phyloP scores from a whole-genome alignment of 2,329 filamentous ascomycete species.

The Ophiostoma quercus region DNA sequence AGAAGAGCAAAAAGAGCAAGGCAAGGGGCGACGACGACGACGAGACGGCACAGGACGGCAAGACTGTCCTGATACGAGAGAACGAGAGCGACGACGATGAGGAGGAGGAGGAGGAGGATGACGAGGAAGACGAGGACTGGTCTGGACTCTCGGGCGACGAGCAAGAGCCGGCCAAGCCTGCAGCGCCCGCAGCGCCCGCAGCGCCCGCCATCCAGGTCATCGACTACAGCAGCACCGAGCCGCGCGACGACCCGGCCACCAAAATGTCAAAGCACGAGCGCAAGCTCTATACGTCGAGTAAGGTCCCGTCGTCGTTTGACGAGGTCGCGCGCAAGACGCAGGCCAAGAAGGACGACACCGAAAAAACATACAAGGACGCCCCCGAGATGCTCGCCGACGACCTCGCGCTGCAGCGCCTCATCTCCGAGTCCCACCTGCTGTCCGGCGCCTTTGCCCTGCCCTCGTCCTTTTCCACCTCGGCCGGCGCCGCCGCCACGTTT shows the following conservation, averaged over 20 bases:
- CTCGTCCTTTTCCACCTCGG: constrained; percentile 37
- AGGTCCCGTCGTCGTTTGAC: constrained; percentile 38
- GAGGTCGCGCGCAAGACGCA: constrained; percentile 21
- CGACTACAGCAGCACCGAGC: constrained; percentile 48
- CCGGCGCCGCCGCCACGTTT: constrained; percentile 35
- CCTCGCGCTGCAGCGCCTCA: constrained; percentile 81
- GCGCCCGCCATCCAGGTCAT: constrained; percentile 52
- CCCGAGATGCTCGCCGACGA: constrained; percentile 79
- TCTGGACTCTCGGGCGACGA: constrained; percentile 55
- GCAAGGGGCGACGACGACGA: constrained; percentile 38
- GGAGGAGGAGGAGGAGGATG: constrained; percentile 37
- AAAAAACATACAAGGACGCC: constrained; percentile 55
- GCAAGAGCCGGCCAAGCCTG: constrained; percentile 28
- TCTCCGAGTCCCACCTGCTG: constrained; percentile 87
- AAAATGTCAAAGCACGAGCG: constrained; percentile 62
- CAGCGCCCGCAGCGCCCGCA: constrained; percentile 30
- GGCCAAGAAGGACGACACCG: constrained; percentile 32
- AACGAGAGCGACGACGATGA: constrained; percentile 24
- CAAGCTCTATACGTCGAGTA: constrained; percentile 67
- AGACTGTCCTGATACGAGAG: constrained; percentile 10
- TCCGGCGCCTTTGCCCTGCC: constrained; percentile 43
- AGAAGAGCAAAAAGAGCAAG: constrained; percentile 34
- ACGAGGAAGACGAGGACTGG: constrained; percentile 41
- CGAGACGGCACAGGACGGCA: constrained; percentile 22
- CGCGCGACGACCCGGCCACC: constrained; percentile 23